Base-by-base conservation (phyloP, 1,284 basidiomycete genomes). In the Cryptococcus sp. region DNA sequence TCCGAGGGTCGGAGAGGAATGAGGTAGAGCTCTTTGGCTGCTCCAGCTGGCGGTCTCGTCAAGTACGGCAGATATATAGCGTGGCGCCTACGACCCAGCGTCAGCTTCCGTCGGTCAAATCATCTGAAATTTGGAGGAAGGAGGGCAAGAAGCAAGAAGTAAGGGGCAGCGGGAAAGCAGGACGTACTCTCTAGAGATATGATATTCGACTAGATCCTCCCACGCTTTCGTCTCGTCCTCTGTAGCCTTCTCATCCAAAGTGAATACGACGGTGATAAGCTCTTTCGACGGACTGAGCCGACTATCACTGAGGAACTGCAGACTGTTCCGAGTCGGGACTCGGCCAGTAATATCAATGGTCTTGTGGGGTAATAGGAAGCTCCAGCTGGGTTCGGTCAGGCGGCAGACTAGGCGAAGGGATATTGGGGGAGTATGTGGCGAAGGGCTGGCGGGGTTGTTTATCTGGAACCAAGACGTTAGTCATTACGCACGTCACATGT, bases 31-130 rank as follows among this genome's bases (percentile, higher is more conserved):
- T 97, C 93, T 63, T 88, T 87, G 31, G 91, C 90, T 19, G 88
- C 88, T 60, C 85, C 84, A 62, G 85, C 78, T 6, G 91, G 88
- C 62, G 88, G 54, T 80, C 81, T 5, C 10, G 59, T 39, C 13
- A 88, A 88, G 87, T 91, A 93, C 13, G 91, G 92, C 64, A 91
- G 90, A 40, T 90, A 85, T 15, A 93, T 82, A 10, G 88, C 91
- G 75, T 93, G 89, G 22, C 92, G 91, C 58, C 91, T 93, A 73
- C 17, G 67, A 39, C 67, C 55, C 68, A 65, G 52, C 16, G 27
- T 25, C 13, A 38, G 42, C 42, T 44, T 19, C 8, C 8, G 11
- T n/a, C 3, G 13, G 16, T 25, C 16, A 35, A 17, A 46, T 11
- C 10, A 8, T 25, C 11, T 17, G 20, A 41, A 15, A 27, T 45